Evolutionary conservation across 2,329 filamentous ascomycete genomes (phyloP).

Genomic region (Diaporthe aspalathi): DNA sequence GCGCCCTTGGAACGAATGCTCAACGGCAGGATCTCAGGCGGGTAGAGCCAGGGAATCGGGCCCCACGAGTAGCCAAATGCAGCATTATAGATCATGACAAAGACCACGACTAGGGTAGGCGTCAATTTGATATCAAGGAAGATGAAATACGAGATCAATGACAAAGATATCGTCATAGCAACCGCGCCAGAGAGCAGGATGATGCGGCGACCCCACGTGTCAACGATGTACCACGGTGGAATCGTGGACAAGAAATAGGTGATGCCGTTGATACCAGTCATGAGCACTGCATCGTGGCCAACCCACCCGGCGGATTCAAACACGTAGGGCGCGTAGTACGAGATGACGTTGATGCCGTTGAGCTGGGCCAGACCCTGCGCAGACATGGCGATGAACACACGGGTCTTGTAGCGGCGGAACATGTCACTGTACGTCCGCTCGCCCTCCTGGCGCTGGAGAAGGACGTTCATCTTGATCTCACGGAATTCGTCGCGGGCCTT

Average conservation of each 20-base stretch:
- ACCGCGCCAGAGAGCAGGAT: slow-evolving; percentile 92
- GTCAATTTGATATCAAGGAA: slow-evolving; percentile 85
- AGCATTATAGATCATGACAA: slow-evolving; percentile 98
- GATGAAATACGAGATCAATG: slow-evolving; percentile 93
- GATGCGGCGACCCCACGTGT: slow-evolving; percentile 87
- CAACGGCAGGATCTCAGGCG: slow-evolving; percentile 96
- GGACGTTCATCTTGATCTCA: slow-evolving; percentile 98
- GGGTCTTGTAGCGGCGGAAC: slow-evolving; percentile 91
- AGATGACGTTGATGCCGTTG: slow-evolving; percentile 99
- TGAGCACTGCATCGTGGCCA: slow-evolving; percentile 89
- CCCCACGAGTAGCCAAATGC: slow-evolving; percentile 97
- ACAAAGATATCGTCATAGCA: slow-evolving; percentile 89
- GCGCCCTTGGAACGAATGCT: slow-evolving; percentile 98
- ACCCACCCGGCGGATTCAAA: slow-evolving; percentile 98
- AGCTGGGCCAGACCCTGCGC: slow-evolving; percentile 95
- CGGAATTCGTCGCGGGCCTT: slow-evolving; percentile 96
- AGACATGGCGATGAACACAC: slow-evolving; percentile 98
- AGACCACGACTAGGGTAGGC: slow-evolving; percentile 86
- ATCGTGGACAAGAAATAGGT: slow-evolving; percentile 93
- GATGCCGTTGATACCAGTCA: slow-evolving; percentile 95
- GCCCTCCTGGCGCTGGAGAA: slow-evolving; percentile 92
- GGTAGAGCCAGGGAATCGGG: slow-evolving; percentile 97
- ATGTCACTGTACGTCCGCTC: slow-evolving; percentile 92
- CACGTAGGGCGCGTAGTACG: slow-evolving; percentile 96
- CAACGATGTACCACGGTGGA: slow-evolving; percentile 96